Conservation (phyloP, 2,329 filamentous ascomycete genomes). For the Ascochyta rabiei region DNA sequence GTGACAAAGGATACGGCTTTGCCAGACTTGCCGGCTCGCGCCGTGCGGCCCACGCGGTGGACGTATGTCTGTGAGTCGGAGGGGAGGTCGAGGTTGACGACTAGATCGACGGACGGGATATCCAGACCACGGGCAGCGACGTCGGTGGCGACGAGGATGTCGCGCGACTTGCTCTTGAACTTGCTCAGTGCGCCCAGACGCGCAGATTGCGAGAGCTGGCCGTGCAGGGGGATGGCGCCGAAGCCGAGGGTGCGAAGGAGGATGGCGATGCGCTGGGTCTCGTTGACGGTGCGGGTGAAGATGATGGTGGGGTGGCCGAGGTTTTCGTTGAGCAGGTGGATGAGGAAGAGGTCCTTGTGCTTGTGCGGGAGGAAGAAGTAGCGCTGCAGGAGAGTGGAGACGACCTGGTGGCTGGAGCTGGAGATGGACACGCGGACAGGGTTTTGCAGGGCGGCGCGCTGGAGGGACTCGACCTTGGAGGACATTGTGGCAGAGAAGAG, state of each 20-base stretch:
- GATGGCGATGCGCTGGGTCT: slow-evolving; percentile 84
- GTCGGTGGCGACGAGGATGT: slow-evolving; percentile 91
- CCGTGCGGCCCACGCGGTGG: slow-evolving; percentile 86
- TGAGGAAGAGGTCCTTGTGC: slow-evolving; percentile 87
- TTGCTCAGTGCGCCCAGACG: slow-evolving; percentile 89
- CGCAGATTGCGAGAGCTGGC: slow-evolving; percentile 85
- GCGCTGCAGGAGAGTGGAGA: slow-evolving; percentile 83
- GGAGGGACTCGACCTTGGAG: slow-evolving; percentile 89
- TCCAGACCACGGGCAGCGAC: slow-evolving; percentile 93
- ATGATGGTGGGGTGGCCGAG: slow-evolving; percentile 86
- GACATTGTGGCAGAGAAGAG: slow-evolving; percentile 96
- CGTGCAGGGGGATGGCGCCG: slow-evolving; percentile 89
- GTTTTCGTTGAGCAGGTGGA: slow-evolving; percentile 85
- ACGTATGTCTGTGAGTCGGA: slow-evolving; percentile 89
- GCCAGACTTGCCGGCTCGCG: slow-evolving; percentile 83
- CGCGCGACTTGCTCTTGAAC: slow-evolving; percentile 78
- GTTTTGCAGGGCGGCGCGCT: slow-evolving; percentile 85
- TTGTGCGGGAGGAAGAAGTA: slow-evolving; percentile 79
- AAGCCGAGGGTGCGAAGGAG: slow-evolving; percentile 85
- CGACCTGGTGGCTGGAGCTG: slow-evolving; percentile 85
- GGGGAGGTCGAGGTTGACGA: slow-evolving; percentile 85
- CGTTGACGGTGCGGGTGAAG: slow-evolving; percentile 90
- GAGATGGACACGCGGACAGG: slow-evolving; percentile 84
- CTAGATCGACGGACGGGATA: slow-evolving; percentile 87
- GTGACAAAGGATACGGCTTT: slow-evolving; percentile 81